phyloP scores from a whole-genome alignment of 306 rosid species.

The Notholithocarpus densiflorus region DNA sequence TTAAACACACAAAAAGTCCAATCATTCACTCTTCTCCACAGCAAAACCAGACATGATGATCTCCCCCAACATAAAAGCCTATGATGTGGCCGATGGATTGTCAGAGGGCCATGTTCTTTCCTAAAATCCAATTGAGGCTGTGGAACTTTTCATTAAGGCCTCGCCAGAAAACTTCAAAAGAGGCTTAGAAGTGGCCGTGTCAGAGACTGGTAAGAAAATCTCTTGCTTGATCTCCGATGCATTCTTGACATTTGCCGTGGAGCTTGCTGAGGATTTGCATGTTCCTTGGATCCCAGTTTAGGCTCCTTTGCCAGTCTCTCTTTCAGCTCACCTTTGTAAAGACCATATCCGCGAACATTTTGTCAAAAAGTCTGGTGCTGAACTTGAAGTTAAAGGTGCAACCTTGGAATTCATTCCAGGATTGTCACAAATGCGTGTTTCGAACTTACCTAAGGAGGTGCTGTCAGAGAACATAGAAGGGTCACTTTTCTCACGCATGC shows the following conservation, averaged over 20 bases:
- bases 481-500: slow-evolving; percentile 18
- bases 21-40: background rate
- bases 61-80: slow-evolving; percentile 16
- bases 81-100: slow-evolving; percentile 25
- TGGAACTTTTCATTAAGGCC: slow-evolving; percentile 30
- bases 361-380: too few species aligned
- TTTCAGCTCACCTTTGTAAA: slow-evolving; percentile 33
- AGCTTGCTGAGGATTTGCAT: slow-evolving; percentile 19
- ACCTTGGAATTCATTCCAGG: slow-evolving; percentile 40
- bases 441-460: slow-evolving; percentile 32
- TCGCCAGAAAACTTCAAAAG: slow-evolving; percentile 23
- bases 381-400: background rate
- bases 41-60: background rate
- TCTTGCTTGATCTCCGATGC: slow-evolving; percentile 39
- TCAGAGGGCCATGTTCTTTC: slow-evolving; percentile 13
- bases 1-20: slow-evolving; percentile 16
- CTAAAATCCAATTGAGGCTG: slow-evolving; percentile 10
- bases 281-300: slow-evolving; percentile 53
- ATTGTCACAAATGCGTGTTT: slow-evolving; percentile 18
- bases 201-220: slow-evolving; percentile 5
- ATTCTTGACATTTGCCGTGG: slow-evolving; percentile 14
- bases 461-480: background rate
- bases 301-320: slow-evolving; percentile 21
- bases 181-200: slow-evolving; percentile 19
- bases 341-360: slow-evolving; percentile 14